Base-by-base conservation (phyloP, 2,329 filamentous ascomycete genomes). In the Albifimbria verrucaria region DNA sequence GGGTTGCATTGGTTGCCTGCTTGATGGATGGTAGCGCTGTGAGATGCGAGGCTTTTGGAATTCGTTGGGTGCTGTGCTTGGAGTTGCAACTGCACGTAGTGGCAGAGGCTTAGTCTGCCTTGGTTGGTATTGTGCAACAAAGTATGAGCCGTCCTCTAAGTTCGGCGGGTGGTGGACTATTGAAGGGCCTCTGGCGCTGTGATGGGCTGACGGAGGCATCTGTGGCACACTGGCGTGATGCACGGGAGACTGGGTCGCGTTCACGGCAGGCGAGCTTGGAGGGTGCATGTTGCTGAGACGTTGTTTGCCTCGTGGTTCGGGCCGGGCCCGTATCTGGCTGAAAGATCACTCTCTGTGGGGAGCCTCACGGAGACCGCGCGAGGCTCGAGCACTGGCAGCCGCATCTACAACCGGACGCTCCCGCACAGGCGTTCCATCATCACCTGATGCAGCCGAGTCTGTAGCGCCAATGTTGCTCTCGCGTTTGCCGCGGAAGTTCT, bases 291-390 rank as follows among this genome's bases (percentile, higher is more conserved):
- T 79, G 72, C 20, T 81, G 77, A 26, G 71, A 73, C 24, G 77
- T 75, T 22, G 77, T 67, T 58, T 88, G 83, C 51, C 88, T 81
- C 7, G 80, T 82, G 60, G 85, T 80, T 57, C 89, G 81, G 15
- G 80, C 75, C 3, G 87, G 76, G 10, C 81, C 82, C 2, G 86
- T 85, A 62, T 95, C 90, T 25, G 90, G 90, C 66, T 94, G 90
- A 69, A 93, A 95, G 49, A 94, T 86, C 50, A 92, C 85, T 57
- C 90, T 81, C 65, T 92, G 90, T 1, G 90, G 87, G 91, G 91
- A n/a, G 90, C 89, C 68, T 94, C 89, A 58, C 91, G 81, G 49
- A 92, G 75, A 36, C 85, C 87, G 56, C 86, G 75, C 3, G 83
- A 86, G 18, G 81, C 82, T 55, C 84, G 76, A 36, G 78, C 77